phyloP scores from a whole-genome alignment of 495 filamentous ascomycete genomes.

The Pyrenula aspistea region DNA sequence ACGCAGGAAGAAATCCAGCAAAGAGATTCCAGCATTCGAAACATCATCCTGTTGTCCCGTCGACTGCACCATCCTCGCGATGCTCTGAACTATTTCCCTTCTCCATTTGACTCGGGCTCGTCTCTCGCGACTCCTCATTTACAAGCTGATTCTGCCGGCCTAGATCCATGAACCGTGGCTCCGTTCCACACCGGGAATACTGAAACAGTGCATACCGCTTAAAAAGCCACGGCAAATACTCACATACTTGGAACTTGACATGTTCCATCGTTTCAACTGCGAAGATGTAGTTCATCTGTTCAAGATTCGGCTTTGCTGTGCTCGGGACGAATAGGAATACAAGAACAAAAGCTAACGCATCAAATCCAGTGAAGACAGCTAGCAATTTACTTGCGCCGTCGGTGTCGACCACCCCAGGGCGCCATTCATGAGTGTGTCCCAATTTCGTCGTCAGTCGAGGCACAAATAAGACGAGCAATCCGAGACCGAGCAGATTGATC shows the following conservation, averaged over 20 bases:
- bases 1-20: too few relatives aligned
- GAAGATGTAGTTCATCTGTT: neutral
- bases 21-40: too few relatives aligned
- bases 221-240: neutral
- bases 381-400: neutral
- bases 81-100: neutral
- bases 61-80: too few relatives aligned
- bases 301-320: neutral
- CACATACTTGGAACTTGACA: neutral
- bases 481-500: slow-evolving; percentile 38
- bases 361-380: neutral
- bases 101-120: neutral
- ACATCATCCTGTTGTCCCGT: too few relatives aligned
- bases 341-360: neutral
- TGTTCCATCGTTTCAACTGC: neutral
- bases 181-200: neutral
- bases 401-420: neutral
- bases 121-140: neutral
- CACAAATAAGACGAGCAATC: slow-evolving; percentile 15
- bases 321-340: neutral
- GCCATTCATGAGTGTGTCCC: neutral
- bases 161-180: neutral
- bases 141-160: neutral
- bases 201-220: neutral
- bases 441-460: slow-evolving; percentile 4